Evolutionary conservation across 225 moss, liverwort and hornwort genomes (phyloP), one percentile per base, ranked within the genome.

Genomic region (Bryoerythrophyllum caledonicum): DNA sequence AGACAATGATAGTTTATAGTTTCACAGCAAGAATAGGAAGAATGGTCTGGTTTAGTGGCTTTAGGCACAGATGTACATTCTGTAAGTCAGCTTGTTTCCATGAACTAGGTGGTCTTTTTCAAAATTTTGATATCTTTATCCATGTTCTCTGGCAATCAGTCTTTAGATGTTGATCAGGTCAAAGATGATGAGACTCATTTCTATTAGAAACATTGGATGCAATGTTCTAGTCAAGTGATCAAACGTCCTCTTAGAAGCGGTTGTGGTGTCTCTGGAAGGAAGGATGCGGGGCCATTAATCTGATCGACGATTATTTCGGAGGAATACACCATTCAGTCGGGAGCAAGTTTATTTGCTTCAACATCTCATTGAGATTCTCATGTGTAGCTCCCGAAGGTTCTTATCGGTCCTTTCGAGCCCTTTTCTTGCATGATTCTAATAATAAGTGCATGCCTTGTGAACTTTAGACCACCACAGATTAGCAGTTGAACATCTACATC

Each of bases 1-100:
- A 69, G 59, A 46, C 60, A 24, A 44, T 76, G 34, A 7, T 59
- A 53, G 52, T 35, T 65, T 37, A 37, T 41, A 68, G 40, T 49
- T 49, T 56, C 37, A 67, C 3, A 44, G 32, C 35, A 75, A 70
- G 54, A 75, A 48, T 62, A 23, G 19, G 56, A 71, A 38, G 79
- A 62, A 71, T 21, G 58, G 41, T 75, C 9, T 19, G 37, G 69
- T 63, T 37, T 60, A 49, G 53, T 71, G 75, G 52, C 60, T 66
- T 34, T 59, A 43, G 65, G 35, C 55, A 20, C 21, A 37, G 60
- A 35, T 46, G 40, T 76, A 48, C 57, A 68, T 68, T 67, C 34
- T 30, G 43, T 41, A 57, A 72, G 40, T 38, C 28, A 44, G 44
- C 53, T 44, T 44, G n/a, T 79, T 60, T 60, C 44, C 35, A 20